Conservation (phyloP, 78 protist species). For the Dictyostelium brefeldianum region DNA sequence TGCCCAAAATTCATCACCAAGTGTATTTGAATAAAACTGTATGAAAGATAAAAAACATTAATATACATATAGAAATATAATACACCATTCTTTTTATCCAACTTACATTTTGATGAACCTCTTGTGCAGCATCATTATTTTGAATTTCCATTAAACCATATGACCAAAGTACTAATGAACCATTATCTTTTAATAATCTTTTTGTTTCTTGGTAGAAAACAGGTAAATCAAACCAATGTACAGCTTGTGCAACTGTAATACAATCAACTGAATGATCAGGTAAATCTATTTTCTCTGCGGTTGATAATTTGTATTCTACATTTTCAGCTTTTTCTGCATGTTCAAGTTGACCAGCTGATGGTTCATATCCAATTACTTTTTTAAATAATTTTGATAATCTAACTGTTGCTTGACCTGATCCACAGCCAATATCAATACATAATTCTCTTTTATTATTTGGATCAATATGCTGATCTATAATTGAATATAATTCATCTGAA, state of each 20-base stretch:
- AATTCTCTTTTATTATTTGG: neutral
- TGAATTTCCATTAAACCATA: slow-evolving; percentile 5
- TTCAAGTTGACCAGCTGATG: slow-evolving; percentile 25
- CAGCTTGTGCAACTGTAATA: slow-evolving; percentile 44
- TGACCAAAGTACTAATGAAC: slow-evolving; percentile 25
- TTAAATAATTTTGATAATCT: slow-evolving; percentile 15
- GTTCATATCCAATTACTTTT: slow-evolving; percentile 60
- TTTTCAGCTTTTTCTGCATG: slow-evolving; percentile 9
- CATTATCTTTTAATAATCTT: slow-evolving; percentile 31
- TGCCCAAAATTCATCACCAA: slow-evolving; percentile 38
- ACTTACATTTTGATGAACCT: slow-evolving; percentile 17
- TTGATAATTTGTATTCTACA: slow-evolving; percentile 40
- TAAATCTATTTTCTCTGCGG: slow-evolving; percentile 39
- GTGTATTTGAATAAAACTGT: neutral
- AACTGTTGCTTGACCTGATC: slow-evolving; percentile 69
- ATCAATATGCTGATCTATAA: slow-evolving; percentile 8
- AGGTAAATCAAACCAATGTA: slow-evolving; percentile 50
- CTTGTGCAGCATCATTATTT: slow-evolving; percentile 21
- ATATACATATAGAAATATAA: too few species aligned
- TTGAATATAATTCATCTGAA: slow-evolving; percentile 38
- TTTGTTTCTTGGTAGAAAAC: slow-evolving; percentile 17
- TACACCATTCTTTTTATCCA: too few species aligned
- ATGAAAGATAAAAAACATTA: too few species aligned
- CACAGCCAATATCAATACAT: slow-evolving; percentile 58
- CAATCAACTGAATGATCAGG: slow-evolving; percentile 31